Conservation (phyloP, 768 basidiomycete genomes). For the Naematelia encephala region DNA sequence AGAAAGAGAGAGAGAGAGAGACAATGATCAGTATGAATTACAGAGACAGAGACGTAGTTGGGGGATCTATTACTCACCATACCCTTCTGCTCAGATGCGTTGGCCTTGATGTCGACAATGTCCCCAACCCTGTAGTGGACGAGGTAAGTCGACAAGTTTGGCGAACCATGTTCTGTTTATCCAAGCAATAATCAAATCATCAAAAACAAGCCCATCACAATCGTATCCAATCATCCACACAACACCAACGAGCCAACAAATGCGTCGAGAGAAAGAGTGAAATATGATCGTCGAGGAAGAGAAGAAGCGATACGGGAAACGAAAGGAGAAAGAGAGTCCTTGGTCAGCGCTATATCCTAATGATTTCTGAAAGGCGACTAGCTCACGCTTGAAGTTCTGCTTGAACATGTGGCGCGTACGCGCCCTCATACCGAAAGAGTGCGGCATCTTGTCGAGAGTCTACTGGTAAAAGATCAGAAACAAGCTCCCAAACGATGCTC, state of each 20-base stretch:
- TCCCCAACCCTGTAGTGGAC: conserved; percentile 92
- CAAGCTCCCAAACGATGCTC: too few relatives aligned
- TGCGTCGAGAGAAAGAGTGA: not conserved
- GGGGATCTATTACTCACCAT: conserved; percentile 80
- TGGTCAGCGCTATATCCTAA: conserved; percentile 15
- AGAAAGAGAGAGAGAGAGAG: not conserved
- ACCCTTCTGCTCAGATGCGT: conserved; percentile 98
- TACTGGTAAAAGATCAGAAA: conserved; percentile 11
- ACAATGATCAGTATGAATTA: not conserved
- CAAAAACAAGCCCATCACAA: conserved; percentile 8
- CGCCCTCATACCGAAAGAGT: conserved; percentile 99
- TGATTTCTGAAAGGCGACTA: conserved; percentile 1
- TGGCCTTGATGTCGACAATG: conserved; percentile 99
- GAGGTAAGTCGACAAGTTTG: conserved; percentile 89
- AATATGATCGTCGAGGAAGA: not conserved
- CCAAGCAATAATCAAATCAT: conserved; percentile 5
- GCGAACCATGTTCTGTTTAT: conserved; percentile 73
- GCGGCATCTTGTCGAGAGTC: conserved; percentile 67
- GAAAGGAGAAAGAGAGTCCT: conserved; percentile 1
- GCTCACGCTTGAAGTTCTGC: conserved; percentile 92
- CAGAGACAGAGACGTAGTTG: not conserved
- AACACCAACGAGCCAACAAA: conserved; percentile 7
- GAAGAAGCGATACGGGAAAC: not conserved
- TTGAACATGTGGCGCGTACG: conserved; percentile 99
- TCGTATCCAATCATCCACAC: conserved; percentile 4